Evolutionary conservation across 140 eudicot genomes (phyloP), one percentile per base, ranked within the genome.

Genomic region (Anethum foeniculum): DNA sequence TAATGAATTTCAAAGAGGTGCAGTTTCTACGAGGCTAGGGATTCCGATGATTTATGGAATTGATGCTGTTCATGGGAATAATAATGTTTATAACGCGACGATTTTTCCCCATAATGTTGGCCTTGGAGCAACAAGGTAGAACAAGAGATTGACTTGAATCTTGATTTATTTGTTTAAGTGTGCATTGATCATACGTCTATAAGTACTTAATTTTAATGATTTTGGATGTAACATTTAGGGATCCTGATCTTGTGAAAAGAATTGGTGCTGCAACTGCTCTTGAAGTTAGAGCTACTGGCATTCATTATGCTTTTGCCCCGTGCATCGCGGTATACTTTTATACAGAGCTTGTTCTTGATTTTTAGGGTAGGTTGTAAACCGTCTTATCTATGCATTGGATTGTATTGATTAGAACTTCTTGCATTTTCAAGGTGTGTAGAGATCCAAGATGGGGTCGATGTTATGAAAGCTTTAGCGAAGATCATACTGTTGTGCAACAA

Each of bases 191-290:
- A 3, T 67, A 13, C 39, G 28, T 69, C 46, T 34, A 3, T 34
- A 18, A 32, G n/a, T 28, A 12, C 3, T 1, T 69, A 1, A 32
- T 5, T 69, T 71, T 39, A 12, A 36, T 2, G 3, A 39, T 19
- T 72, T 18, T 18, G 14, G 47, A 74, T 74, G 48, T 74, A 10
- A 21, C 16, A 9, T 25, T n/a, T 44, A 74, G 78, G 78, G 78
- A 74, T 44, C 60, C 78, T 44, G 78, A 74, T 74, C 78, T 74
- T 44, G 78, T 74, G 78, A 74, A 44, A 25, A 74, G 78, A 44
- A 74, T 74, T 46, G 78, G 78, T 46, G 78, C 78, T 74, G 78
- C 78, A 43, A 74, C 78, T 74, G 78, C 78, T n/a, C 56, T 74
- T n/a, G 78, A 74, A 46, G 78, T 74, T 44, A 74, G 56, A 25